Percentiles rank a stretch among this genome's conserved stretches.
Evolutionary conservation across 345 rosid species (phyloP).

Genomic region (Erucastrum elatum): DNA sequence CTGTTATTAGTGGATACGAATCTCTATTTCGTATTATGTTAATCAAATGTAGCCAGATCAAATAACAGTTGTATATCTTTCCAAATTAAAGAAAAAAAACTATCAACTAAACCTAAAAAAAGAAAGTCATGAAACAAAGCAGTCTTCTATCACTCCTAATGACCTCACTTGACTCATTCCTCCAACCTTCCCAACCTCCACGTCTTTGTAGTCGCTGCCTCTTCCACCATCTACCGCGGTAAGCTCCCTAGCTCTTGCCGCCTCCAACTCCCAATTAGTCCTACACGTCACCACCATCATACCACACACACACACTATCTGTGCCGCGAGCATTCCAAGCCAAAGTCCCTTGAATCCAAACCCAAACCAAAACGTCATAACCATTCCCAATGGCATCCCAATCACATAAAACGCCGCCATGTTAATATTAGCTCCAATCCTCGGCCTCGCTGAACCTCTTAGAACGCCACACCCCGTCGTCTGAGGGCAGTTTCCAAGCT

Average conservation of each 20-base stretch:
- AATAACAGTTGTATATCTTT: neutral
- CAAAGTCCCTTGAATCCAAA: conserved; percentile 39
- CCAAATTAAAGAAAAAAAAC: conserved; percentile 14
- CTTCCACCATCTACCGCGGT: conserved; percentile 15
- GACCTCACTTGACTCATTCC: neutral
- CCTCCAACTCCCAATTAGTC: conserved; percentile 34
- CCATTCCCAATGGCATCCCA: conserved; percentile 26
- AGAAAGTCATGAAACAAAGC: conserved; percentile 6
- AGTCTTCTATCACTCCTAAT: conserved; percentile 5
- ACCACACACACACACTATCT: conserved; percentile 27
- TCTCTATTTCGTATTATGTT: conserved; percentile 9
- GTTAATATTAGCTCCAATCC: conserved; percentile 27
- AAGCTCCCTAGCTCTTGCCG: conserved; percentile 26
- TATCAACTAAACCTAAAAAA: conserved; percentile 16
- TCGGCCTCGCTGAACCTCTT: conserved; percentile 33
- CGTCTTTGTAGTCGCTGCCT: neutral
- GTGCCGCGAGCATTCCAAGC: conserved; percentile 39
- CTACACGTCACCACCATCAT: conserved; percentile 31
- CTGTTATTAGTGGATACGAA: conserved; percentile 30
- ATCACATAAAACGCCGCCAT: conserved; percentile 27
- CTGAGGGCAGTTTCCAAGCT: conserved; percentile 39
- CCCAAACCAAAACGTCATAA: conserved; percentile 22
- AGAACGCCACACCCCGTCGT: conserved; percentile 31
- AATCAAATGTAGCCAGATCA: conserved; percentile 4
- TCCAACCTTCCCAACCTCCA: conserved; percentile 24